Percentiles rank a stretch among this genome's conserved stretches.
Evolutionary conservation across 768 basidiomycete species (phyloP).

Genomic region (Lentinula detonsa): DNA sequence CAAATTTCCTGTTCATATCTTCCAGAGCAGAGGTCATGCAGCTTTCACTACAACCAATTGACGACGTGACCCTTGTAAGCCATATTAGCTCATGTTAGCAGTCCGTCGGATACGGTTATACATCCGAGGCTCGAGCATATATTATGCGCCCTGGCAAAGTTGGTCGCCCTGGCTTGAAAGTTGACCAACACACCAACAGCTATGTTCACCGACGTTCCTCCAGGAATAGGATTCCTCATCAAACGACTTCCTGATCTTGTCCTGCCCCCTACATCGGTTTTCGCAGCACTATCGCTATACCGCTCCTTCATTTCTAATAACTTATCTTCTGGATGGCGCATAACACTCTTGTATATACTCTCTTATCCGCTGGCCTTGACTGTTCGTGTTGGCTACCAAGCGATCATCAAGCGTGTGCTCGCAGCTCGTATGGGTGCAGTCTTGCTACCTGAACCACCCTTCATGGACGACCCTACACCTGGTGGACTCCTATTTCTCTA

Average conservation of each 20-base stretch:
- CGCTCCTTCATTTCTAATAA: neutral
- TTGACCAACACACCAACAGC: neutral
- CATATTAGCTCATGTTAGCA: no score
- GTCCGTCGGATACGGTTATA: no score
- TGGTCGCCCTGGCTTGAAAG: no score
- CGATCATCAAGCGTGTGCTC: neutral
- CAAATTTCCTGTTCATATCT: no score
- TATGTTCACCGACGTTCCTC: neutral
- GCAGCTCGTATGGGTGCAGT: constrained; percentile 1
- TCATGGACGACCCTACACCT: neutral
- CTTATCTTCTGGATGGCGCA: neutral
- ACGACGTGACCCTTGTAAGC: no score
- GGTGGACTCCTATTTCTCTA: neutral
- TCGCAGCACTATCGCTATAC: neutral
- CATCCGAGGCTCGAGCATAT: no score
- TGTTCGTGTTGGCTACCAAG: neutral
- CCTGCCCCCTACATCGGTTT: neutral
- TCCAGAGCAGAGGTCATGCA: no score
- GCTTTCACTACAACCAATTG: no score
- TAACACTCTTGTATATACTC: neutral
- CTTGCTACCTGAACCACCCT: neutral
- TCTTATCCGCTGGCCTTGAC: neutral
- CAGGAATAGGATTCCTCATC: neutral
- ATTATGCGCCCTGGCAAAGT: no score
- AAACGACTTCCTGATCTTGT: neutral